Evolutionary conservation across 129 eudicot species (phyloP).

Genomic region (Pseudognaphalium luteoalbum): DNA sequence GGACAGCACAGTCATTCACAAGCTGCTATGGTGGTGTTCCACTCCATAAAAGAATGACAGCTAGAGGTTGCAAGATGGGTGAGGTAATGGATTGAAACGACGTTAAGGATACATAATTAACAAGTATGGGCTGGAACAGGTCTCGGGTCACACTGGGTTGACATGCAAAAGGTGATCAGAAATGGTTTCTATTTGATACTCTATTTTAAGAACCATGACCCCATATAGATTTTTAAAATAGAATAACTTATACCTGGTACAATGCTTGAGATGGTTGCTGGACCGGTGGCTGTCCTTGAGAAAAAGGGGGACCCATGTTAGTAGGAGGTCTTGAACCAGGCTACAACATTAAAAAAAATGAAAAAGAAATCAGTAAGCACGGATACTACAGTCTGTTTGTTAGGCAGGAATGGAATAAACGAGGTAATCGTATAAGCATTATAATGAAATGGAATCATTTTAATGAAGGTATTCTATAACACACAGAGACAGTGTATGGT

Average conservation of each 20-base stretch:
- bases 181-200: neutral
- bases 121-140: no score
- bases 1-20: neutral
- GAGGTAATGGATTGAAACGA: no score
- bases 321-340: conserved; percentile 53
- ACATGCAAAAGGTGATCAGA: neutral
- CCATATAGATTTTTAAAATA: neutral
- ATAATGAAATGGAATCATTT: neutral
- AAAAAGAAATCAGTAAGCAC: neutral
- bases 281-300: conserved; percentile 59
- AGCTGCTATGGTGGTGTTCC: no score
- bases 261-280: conserved; percentile 55
- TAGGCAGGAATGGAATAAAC: conserved; percentile 7
- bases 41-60: no score
- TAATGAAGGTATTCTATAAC: no score
- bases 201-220: neutral
- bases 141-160: neutral
- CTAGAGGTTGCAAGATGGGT: no score
- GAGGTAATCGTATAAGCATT: neutral
- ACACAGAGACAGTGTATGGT: neutral
- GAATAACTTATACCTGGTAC: conserved; percentile 61
- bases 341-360: conserved; percentile 34
- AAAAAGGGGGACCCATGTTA: conserved; percentile 61
- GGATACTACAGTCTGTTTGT: no score
- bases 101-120: no score